Conservation (phyloP, 2,329 filamentous ascomycete species). For the Coniella vitis region DNA sequence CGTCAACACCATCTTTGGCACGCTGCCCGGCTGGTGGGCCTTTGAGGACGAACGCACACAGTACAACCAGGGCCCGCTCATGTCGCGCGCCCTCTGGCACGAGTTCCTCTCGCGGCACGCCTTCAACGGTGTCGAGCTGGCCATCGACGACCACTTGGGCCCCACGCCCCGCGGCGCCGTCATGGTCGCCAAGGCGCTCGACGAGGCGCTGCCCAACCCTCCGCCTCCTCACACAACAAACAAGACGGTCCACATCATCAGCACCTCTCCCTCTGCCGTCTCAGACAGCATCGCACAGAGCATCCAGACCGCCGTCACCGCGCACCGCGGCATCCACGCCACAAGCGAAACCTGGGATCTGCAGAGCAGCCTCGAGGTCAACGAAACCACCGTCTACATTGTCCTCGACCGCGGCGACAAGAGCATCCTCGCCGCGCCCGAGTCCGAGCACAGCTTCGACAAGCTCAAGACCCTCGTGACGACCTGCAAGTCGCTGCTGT, state of each 20-base stretch:
- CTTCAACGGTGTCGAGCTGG: constrained; percentile 3
- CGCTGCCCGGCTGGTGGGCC: constrained; percentile 6
- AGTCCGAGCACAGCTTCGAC: constrained; percentile 8
- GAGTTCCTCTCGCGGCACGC: neutral
- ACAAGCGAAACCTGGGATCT: neutral
- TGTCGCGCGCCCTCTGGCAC: neutral
- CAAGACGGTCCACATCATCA: neutral
- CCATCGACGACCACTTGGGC: constrained; percentile 13
- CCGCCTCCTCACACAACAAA: neutral
- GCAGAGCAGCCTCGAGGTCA: neutral
- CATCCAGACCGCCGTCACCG: neutral
- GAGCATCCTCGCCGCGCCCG: constrained; percentile 12
- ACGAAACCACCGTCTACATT: constrained; percentile 1
- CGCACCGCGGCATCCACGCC: neutral
- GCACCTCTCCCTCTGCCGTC: neutral
- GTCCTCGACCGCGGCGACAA: constrained; percentile 16
- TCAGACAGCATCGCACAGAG: neutral
- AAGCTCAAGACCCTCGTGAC: constrained; percentile 14
- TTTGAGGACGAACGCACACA: neutral
- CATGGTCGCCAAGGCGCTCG: constrained; percentile 9
- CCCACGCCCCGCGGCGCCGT: constrained; percentile 6
- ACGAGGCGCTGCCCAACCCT: neutral
- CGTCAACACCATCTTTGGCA: constrained; percentile 2
- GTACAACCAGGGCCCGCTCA: constrained; percentile 8
- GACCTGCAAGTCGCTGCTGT: constrained; percentile 8